Evolutionary conservation across 202 grass and related monocot species (phyloP).

Genomic region (Sporobolus alterniflorus): DNA sequence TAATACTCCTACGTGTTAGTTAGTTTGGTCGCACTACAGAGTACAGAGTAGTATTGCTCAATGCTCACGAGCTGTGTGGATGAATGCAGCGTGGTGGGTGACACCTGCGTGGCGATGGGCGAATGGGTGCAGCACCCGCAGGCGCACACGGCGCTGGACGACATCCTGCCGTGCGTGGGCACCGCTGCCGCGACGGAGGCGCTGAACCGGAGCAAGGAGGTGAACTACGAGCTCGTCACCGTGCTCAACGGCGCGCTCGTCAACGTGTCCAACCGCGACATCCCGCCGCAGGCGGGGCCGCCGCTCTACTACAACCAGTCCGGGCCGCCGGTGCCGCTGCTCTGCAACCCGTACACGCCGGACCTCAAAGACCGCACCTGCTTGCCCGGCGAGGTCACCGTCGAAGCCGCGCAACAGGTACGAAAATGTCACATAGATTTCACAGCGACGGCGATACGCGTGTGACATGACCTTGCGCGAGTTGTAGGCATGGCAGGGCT

Average conservation of each 20-base stretch:
- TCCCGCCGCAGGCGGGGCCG: conserved; percentile 26
- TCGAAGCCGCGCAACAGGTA: conserved; percentile 46
- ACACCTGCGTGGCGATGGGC: conserved; percentile 81
- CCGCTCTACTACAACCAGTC: conserved; percentile 84
- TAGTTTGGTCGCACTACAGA: neutral
- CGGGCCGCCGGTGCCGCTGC: conserved; percentile 59
- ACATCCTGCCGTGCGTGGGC: conserved; percentile 91
- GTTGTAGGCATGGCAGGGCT: conserved; percentile 35
- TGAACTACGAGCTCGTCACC: conserved; percentile 61
- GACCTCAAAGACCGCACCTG: conserved; percentile 53
- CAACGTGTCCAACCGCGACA: conserved; percentile 67
- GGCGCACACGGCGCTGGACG: conserved; percentile 80
- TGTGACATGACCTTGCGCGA: neutral
- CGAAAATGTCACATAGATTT: neutral
- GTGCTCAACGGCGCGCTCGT: conserved; percentile 61
- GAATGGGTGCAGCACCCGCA: conserved; percentile 82
- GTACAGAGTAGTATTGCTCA: no score
- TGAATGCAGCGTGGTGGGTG: conserved; percentile 65
- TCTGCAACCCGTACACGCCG: conserved; percentile 71
- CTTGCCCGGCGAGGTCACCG: conserved; percentile 46
- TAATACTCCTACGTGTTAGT: neutral
- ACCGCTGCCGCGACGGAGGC: conserved; percentile 51
- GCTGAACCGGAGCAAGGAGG: conserved; percentile 64
- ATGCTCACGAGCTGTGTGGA: no score
- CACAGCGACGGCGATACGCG: no score